Percentiles rank a stretch among this genome's conserved stretches.
Evolutionary conservation across 345 rosid genomes (phyloP).

Genomic region (Kandelia obovata): DNA sequence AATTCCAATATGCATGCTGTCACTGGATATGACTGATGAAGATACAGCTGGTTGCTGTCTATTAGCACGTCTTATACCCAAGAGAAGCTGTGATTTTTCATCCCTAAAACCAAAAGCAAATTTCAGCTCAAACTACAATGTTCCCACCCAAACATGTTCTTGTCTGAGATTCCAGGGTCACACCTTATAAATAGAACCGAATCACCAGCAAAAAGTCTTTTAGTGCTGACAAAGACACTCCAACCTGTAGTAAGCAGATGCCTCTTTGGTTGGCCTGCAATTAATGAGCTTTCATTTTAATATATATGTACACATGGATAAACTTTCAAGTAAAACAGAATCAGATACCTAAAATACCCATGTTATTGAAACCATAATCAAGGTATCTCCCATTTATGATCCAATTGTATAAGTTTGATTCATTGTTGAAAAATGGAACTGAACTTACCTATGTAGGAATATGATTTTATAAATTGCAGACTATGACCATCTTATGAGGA

Average conservation of each 20-base stretch:
- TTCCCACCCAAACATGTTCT: conserved; percentile 7
- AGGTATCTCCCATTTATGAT: too few relatives aligned
- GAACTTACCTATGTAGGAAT: not conserved
- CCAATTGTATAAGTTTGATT: not conserved
- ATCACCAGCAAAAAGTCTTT: conserved; percentile 91
- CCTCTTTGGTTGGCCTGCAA: conserved; percentile 85
- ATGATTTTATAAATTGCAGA: not conserved
- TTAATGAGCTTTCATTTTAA: conserved; percentile 12
- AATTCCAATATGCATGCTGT: conserved; percentile 98
- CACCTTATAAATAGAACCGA: conserved; percentile 93
- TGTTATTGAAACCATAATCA: too few relatives aligned
- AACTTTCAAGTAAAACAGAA: too few relatives aligned
- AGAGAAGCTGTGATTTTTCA: conserved; percentile 79
- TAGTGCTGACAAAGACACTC: conserved; percentile 92
- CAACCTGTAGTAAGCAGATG: conserved; percentile 92
- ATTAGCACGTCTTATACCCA: conserved; percentile 87
- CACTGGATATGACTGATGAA: conserved; percentile 93
- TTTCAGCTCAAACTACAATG: conserved; percentile 14
- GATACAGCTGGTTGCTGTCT: conserved; percentile 90
- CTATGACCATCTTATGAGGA: not conserved
- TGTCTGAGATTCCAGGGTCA: conserved; percentile 3
- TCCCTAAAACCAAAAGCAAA: conserved; percentile 50
- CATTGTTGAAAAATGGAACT: not conserved
- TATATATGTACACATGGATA: not conserved
- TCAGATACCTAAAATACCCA: too few relatives aligned